Evolutionary conservation across 2,329 filamentous ascomycete genomes (phyloP).

Genomic region (Colletotrichum sp.): DNA sequence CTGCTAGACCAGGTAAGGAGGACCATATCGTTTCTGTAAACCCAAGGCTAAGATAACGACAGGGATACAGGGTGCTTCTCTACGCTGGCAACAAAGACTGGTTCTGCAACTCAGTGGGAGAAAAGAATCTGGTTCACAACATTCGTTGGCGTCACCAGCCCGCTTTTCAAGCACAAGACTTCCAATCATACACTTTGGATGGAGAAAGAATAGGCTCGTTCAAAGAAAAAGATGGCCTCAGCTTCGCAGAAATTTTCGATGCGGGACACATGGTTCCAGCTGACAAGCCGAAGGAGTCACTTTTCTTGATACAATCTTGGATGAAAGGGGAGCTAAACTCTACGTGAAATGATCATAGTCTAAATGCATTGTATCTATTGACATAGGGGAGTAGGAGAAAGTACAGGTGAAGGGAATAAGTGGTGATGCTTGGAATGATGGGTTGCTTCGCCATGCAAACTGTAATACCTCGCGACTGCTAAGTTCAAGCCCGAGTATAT

Average conservation of each 20-base stretch:
- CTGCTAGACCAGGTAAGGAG: not conserved
- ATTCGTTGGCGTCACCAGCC: not conserved
- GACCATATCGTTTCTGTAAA: not conserved
- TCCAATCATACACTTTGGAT: not conserved
- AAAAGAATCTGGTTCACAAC: not conserved
- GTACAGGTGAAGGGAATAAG: not conserved
- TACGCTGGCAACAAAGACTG: conserved; percentile 4
- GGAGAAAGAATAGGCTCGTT: not conserved
- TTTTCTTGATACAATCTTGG: not conserved
- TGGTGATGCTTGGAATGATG: not conserved
- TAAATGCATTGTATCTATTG: not conserved
- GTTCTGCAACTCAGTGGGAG: not conserved
- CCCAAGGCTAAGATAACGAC: not conserved
- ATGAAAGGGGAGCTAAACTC: not conserved
- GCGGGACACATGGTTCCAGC: conserved; percentile 3
- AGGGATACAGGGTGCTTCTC: not conserved
- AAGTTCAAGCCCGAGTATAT: not conserved
- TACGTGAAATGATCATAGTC: not conserved
- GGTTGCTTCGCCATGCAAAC: not conserved
- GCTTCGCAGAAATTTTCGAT: not conserved
- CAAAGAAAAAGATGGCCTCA: not conserved
- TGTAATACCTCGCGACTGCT: not conserved
- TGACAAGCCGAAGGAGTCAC: not conserved
- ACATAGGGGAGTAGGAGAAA: not conserved
- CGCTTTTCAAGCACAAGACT: not conserved